phyloP scores from a whole-genome alignment of 345 rosid genomes.

The Salix suchowensis region DNA sequence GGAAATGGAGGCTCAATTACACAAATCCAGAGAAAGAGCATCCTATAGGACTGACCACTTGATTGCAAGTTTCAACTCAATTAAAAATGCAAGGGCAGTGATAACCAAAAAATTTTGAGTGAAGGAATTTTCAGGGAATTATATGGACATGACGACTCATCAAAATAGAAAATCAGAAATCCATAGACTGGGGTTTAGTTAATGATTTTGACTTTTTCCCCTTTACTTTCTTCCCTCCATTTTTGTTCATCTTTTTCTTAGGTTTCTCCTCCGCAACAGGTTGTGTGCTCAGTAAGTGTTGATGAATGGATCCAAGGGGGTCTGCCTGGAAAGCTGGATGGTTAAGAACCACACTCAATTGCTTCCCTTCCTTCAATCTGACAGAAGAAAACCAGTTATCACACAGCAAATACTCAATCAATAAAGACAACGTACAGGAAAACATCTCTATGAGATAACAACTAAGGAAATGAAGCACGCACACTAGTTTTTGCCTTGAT shows the following conservation, averaged over 20 bases:
- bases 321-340: conserved; percentile 67
- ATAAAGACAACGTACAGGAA: neutral
- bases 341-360: conserved; percentile 53
- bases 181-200: conserved; percentile 39
- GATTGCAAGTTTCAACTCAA: neutral
- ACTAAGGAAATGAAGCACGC: conserved; percentile 11
- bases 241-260: conserved; percentile 41
- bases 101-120: neutral
- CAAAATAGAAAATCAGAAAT: conserved; percentile 11
- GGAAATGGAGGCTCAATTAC: neutral
- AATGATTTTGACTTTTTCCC: conserved; percentile 32
- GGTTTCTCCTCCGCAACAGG: conserved; percentile 58
- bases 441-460: neutral
- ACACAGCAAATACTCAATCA: neutral
- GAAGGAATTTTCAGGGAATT: neutral
- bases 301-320: conserved; percentile 67
- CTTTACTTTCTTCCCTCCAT: conserved; percentile 52
- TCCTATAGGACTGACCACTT: neutral
- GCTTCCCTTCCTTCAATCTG: conserved; percentile 66
- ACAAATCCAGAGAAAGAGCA: neutral
- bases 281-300: conserved; percentile 61
- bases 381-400: conserved; percentile 4
- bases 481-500: conserved; percentile 64
- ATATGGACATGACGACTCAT: neutral
- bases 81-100: neutral